phyloP scores from a whole-genome alignment of 1,284 basidiomycete species.

The Moniliella sp. region DNA sequence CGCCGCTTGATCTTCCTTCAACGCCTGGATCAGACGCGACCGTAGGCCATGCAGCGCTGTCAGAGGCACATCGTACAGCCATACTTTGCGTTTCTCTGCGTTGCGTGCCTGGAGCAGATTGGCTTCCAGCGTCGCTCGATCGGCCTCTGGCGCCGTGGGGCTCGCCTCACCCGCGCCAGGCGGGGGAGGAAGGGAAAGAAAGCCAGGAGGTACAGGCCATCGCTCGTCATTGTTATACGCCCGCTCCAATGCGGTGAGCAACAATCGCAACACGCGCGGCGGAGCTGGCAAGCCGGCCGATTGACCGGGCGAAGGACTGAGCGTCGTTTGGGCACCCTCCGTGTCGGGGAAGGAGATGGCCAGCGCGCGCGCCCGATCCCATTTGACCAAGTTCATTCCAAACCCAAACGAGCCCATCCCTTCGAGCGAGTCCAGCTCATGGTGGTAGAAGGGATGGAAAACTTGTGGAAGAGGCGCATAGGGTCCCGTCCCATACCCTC shows the following conservation, averaged over 20 bases:
- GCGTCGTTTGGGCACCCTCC: not conserved
- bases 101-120: conserved; percentile 2
- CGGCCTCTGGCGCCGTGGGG: conserved; percentile 2
- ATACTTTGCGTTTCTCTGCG: conserved; percentile 60
- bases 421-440: conserved; percentile 14
- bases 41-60: conserved; percentile 59
- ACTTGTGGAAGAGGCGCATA: conserved; percentile 20
- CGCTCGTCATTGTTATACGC: conserved; percentile 43
- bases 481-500: conserved; percentile 10
- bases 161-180: no score
- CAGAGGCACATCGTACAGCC: conserved; percentile 61
- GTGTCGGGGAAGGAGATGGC: conserved; percentile 6
- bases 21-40: conserved; percentile 46
- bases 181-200: no score
- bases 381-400: conserved; percentile 19
- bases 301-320: not conserved
- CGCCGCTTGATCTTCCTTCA: conserved; percentile 8
- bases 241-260: conserved; percentile 47
- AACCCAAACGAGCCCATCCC: conserved; percentile 21
- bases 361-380: conserved; percentile 12
- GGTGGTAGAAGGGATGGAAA: conserved; percentile 30
- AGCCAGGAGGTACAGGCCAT: conserved; percentile 10
- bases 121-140: not conserved
- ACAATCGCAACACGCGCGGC: conserved; percentile 52
- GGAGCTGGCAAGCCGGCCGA: conserved; percentile 29